Evolutionary conservation across 345 rosid species (phyloP).

Genomic region (Mercurialis annua): DNA sequence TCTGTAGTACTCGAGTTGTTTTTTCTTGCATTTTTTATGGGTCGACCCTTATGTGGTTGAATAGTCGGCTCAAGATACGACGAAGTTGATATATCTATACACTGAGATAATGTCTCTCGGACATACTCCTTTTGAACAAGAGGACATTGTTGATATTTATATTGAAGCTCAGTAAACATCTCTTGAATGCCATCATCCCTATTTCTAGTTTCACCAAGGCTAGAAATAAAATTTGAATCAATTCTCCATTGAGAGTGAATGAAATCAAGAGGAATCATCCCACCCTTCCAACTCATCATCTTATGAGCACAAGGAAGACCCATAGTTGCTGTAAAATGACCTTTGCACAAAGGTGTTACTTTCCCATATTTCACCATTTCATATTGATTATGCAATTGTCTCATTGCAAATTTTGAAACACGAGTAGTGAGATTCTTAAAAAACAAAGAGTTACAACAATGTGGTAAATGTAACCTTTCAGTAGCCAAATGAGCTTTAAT

Average conservation of each 20-base stretch:
- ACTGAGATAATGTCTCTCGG: not conserved
- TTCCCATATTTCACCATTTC: not conserved
- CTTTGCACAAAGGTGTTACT: not conserved
- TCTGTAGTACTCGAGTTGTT: not conserved
- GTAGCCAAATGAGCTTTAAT: not conserved
- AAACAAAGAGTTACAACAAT: not conserved
- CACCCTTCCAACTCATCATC: not conserved
- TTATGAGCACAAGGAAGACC: not conserved
- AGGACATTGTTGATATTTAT: not conserved
- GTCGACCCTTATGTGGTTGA: not conserved
- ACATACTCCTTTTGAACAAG: too few relatives aligned
- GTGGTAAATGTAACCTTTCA: not conserved
- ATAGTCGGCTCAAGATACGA: not conserved
- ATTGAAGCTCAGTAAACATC: not conserved
- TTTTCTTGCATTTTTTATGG: not conserved
- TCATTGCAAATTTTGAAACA: not conserved
- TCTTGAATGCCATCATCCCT: not conserved
- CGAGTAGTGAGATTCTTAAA: conserved; percentile 1
- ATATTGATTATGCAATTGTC: not conserved
- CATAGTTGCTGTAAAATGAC: not conserved
- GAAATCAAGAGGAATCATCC: too few relatives aligned
- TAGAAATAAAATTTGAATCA: not conserved
- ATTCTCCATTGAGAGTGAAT: not conserved
- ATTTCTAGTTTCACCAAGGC: not conserved
- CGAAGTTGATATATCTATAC: not conserved